Conservation (phyloP, 2,329 filamentous ascomycete species). For the Paraconiothyrium brasiliense region DNA sequence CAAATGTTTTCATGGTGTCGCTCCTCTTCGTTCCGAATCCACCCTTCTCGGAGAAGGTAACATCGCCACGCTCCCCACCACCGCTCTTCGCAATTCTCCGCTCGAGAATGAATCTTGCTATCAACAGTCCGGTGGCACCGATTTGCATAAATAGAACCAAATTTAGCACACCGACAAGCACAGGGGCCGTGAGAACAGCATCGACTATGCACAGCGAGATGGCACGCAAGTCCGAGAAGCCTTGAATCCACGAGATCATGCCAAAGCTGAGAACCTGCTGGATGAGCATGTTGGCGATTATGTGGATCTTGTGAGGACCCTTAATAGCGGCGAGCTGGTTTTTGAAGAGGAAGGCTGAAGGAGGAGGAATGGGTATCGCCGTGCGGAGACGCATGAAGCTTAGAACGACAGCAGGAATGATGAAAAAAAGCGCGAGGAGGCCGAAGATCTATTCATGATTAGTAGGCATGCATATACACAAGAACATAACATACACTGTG, state of each 20-base stretch:
- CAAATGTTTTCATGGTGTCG: slow-evolving; percentile 32
- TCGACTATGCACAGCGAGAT: slow-evolving; percentile 41
- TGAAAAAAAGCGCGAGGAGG: slow-evolving; percentile 31
- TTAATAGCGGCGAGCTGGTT: slow-evolving; percentile 35
- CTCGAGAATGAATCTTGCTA: slow-evolving; percentile 37
- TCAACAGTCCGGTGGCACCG: slow-evolving; percentile 30
- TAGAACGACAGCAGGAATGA: slow-evolving; percentile 29
- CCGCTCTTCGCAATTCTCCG: slow-evolving; percentile 32
- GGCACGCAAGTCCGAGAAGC: slow-evolving; percentile 32
- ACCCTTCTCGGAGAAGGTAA: not conserved
- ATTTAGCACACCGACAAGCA: slow-evolving; percentile 26
- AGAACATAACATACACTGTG: slow-evolving; percentile 32
- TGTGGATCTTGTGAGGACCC: slow-evolving; percentile 33
- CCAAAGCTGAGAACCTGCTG: slow-evolving; percentile 32
- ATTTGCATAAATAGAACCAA: slow-evolving; percentile 34
- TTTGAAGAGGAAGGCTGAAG: slow-evolving; percentile 30
- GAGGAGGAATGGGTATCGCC: slow-evolving; percentile 26
- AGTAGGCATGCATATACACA: not conserved
- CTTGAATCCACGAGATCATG: slow-evolving; percentile 32
- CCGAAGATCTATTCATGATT: slow-evolving; percentile 32
- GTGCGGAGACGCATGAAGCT: slow-evolving; percentile 35
- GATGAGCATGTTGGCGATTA: slow-evolving; percentile 30
- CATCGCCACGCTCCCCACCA: slow-evolving; percentile 12
- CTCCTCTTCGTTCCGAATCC: slow-evolving; percentile 2
- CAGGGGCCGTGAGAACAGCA: slow-evolving; percentile 32